A percentile compares a stretch with the other conserved stretches of the same genome.
These are phyloP conservation scores for Eutrema heterophyllum DNA, from an alignment of 345 rosid species.

Conservation along the genomic window DNA sequence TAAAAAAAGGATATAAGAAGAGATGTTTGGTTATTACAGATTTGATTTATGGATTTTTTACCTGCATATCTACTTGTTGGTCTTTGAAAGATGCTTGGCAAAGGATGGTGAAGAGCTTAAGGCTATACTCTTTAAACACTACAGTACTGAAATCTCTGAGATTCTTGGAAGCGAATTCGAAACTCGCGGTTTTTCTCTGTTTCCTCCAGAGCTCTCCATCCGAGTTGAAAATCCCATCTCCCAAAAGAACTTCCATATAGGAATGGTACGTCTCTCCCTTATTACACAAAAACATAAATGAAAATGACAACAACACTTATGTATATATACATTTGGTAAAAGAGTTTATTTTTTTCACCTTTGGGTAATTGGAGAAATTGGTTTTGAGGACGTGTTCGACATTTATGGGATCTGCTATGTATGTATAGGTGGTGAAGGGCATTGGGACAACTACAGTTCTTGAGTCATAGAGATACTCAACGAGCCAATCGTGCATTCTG, in stretches of 20 bases:
- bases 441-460: conserved; percentile 82
- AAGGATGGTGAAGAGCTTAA: conserved; percentile 69
- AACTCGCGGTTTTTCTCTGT: conserved; percentile 93
- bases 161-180: conserved; percentile 95
- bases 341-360: conserved; percentile 43
- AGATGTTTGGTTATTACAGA: neutral
- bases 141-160: conserved; percentile 81
- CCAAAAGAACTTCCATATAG: conserved; percentile 88
- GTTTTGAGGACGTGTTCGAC: conserved; percentile 90
- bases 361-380: conserved; percentile 80
- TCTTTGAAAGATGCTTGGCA: conserved; percentile 45
- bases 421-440: conserved; percentile 84
- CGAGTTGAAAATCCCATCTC: conserved; percentile 83
- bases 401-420: conserved; percentile 87
- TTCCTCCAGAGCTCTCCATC: conserved; percentile 93
- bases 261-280: conserved; percentile 93
- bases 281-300: conserved; percentile 10
- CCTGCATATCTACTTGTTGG: conserved; percentile 85
- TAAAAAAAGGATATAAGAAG: neutral
- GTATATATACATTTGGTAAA: neutral
- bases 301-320: neutral
- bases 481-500: conserved; percentile 93
- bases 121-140: conserved; percentile 79
- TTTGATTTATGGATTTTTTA: conserved; percentile 1
- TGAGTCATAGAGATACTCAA: conserved; percentile 50